Evolutionary conservation across 129 eudicot species (phyloP).

Genomic region (Flaveria sonorensis): DNA sequence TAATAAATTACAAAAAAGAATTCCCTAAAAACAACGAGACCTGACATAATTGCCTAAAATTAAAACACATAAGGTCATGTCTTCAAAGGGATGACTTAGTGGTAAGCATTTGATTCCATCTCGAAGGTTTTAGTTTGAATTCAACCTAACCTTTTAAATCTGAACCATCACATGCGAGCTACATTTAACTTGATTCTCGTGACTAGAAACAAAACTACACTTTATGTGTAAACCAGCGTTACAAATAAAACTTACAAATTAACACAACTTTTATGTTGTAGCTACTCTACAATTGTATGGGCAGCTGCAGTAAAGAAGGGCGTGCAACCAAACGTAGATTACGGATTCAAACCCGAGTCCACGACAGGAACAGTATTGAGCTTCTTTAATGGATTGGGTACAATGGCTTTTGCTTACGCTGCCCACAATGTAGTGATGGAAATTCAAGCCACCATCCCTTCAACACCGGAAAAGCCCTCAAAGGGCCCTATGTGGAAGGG

Average conservation of each 20-base stretch:
- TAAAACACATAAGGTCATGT: too few species aligned
- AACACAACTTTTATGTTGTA: conserved; percentile 25
- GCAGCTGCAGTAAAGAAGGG: conserved; percentile 46
- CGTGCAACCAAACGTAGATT: conserved; percentile 48
- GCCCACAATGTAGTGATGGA: conserved; percentile 68
- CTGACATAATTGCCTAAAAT: too few species aligned
- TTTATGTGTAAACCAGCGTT: too few species aligned
- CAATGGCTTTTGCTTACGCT: conserved; percentile 64
- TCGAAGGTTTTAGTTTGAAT: too few species aligned
- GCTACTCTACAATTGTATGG: conserved; percentile 74
- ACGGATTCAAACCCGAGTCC: conserved; percentile 30
- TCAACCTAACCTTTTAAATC: too few species aligned
- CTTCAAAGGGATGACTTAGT: too few species aligned
- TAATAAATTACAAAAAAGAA: too few species aligned
- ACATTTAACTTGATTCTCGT: too few species aligned
- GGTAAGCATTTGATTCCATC: too few species aligned
- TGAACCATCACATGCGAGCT: too few species aligned
- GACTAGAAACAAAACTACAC: too few species aligned
- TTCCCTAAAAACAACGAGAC: too few species aligned
- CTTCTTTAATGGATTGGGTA: conserved; percentile 60
- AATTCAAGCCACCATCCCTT: conserved; percentile 69
- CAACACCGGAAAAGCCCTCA: conserved; percentile 66
- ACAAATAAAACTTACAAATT: neutral
- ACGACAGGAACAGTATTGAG: conserved; percentile 37
- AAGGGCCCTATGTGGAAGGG: conserved; percentile 74